phyloP scores from a whole-genome alignment of 2,329 filamentous ascomycete genomes.

The Monosporascus sp. region DNA sequence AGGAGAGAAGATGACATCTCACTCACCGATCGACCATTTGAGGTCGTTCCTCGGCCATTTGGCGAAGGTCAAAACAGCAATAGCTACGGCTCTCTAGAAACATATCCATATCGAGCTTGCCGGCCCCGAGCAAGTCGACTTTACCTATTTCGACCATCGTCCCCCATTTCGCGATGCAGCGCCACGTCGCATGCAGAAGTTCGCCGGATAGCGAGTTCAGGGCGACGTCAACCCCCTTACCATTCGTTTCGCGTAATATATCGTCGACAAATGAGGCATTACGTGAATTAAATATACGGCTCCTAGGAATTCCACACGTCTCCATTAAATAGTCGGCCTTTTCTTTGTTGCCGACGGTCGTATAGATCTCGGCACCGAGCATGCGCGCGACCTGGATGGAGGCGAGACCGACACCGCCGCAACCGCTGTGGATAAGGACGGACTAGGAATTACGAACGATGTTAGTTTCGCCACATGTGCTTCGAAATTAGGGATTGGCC shows the following conservation, averaged over 20 bases:
- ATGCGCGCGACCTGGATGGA: not conserved
- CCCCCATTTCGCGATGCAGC: conserved; percentile 23
- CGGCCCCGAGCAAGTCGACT: conserved; percentile 15
- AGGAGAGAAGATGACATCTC: too few relatives aligned
- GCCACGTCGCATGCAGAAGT: conserved; percentile 18
- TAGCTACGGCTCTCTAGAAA: not conserved
- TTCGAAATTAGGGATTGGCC: too few relatives aligned
- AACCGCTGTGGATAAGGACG: not conserved
- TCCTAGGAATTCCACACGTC: conserved; percentile 15
- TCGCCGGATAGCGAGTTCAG: conserved; percentile 19
- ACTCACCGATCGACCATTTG: too few relatives aligned
- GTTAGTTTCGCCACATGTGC: too few relatives aligned
- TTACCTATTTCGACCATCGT: conserved; percentile 25
- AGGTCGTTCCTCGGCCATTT: too few relatives aligned
- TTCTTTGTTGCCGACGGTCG: conserved; percentile 7
- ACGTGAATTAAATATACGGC: conserved; percentile 20
- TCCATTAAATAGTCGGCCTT: conserved; percentile 19
- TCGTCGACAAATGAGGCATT: conserved; percentile 16
- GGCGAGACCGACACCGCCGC: not conserved
- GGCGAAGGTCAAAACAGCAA: not conserved
- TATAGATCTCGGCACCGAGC: not conserved
- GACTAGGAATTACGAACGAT: too few relatives aligned
- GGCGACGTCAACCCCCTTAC: conserved; percentile 17
- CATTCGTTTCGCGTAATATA: conserved; percentile 10
- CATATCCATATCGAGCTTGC: not conserved